Evolutionary conservation across 176 grass and related monocot genomes (phyloP).

Genomic region (Musa itinerans): DNA sequence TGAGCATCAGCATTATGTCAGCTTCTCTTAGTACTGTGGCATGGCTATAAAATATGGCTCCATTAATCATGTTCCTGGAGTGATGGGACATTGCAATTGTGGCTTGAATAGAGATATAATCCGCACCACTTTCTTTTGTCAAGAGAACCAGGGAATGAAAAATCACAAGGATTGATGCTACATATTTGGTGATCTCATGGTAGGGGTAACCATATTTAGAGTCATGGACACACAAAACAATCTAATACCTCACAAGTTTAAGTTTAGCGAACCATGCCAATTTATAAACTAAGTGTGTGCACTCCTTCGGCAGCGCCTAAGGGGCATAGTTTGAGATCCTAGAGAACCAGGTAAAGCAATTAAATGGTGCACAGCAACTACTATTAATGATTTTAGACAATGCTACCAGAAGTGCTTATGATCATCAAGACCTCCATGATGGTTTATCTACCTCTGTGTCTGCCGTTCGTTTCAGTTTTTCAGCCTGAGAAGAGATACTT

Average conservation of each 20-base stretch:
- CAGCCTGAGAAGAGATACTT: conserved; percentile 45
- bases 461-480: conserved; percentile 36
- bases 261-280: too few relatives aligned
- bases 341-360: not conserved
- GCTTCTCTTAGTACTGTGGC: not conserved
- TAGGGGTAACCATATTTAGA: not conserved
- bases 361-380: not conserved
- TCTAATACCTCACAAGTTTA: not conserved
- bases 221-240: not conserved
- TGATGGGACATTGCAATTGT: not conserved
- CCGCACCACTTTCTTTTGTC: too few relatives aligned
- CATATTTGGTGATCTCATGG: not conserved
- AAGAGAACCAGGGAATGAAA: too few relatives aligned
- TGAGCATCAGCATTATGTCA: not conserved
- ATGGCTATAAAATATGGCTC: not conserved
- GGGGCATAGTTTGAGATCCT: not conserved
- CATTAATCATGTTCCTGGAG: not conserved
- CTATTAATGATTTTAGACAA: not conserved
- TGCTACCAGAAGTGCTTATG: not conserved
- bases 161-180: too few relatives aligned
- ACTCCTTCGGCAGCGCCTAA: not conserved
- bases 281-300: too few relatives aligned
- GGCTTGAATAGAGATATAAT: not conserved
- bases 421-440: not conserved
- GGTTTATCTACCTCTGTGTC: conserved; percentile 5